A percentile compares a stretch with the other conserved stretches of the same genome.
Evolutionary conservation across 306 rosid genomes (phyloP).

Genomic region (Morella rubra): DNA sequence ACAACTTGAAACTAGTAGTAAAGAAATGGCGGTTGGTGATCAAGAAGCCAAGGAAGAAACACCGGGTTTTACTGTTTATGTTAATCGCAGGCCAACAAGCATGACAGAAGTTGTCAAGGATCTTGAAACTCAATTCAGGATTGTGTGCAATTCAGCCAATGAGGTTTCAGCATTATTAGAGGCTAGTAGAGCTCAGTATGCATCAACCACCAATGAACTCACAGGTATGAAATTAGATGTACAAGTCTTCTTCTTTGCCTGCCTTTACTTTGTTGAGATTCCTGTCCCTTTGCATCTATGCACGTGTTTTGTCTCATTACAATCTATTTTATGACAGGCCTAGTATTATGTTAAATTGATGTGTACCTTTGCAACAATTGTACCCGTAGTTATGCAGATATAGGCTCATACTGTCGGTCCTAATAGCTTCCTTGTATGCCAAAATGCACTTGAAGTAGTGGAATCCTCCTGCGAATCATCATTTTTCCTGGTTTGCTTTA

Average conservation of each 20-base stretch:
- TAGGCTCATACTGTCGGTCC: neutral
- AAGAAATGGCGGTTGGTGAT: slow-evolving; percentile 43
- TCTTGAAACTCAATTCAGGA: slow-evolving; percentile 70
- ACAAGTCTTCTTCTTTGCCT: slow-evolving; percentile 1
- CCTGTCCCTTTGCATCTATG: slow-evolving; percentile 9
- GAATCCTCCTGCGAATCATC: neutral
- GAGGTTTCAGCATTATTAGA: slow-evolving; percentile 74
- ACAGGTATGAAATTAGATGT: slow-evolving; percentile 52
- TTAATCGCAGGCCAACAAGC: slow-evolving; percentile 75
- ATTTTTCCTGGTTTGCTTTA: slow-evolving; percentile 7
- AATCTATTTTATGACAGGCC: neutral
- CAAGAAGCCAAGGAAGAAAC: slow-evolving; percentile 61
- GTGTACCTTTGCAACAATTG: too few species aligned
- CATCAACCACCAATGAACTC: slow-evolving; percentile 53
- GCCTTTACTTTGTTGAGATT: neutral
- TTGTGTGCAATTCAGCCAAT: slow-evolving; percentile 66
- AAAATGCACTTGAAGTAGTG: neutral
- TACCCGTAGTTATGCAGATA: neutral
- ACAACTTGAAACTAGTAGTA: slow-evolving; percentile 44
- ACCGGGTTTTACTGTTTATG: slow-evolving; percentile 79
- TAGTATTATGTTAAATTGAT: neutral
- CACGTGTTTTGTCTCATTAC: neutral
- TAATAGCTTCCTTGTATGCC: neutral
- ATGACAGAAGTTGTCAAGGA: slow-evolving; percentile 83
- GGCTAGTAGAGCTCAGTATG: slow-evolving; percentile 58